These are phyloP conservation scores for Ganoderma lucidum DNA, from an alignment of 1,284 basidiomycete species.

Conservation along the genomic window DNA sequence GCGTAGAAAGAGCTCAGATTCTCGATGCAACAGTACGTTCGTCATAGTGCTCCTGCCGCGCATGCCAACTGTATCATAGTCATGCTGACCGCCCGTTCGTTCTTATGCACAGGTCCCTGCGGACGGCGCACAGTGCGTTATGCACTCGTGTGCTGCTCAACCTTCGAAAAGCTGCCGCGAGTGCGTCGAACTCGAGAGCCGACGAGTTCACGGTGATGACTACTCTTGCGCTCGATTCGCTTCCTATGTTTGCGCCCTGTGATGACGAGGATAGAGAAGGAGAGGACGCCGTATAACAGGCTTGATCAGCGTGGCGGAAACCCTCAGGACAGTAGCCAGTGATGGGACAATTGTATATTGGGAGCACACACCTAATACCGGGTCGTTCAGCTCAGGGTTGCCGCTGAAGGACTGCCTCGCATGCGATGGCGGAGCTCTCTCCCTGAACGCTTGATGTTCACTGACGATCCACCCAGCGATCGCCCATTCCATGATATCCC, in stretches of 20 bases:
- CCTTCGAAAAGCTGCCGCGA: conserved; percentile 9
- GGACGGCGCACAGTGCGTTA: background rate
- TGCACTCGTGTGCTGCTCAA: conserved; percentile 12
- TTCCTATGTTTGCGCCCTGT: background rate
- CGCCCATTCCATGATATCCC: too few relatives aligned
- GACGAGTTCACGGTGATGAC: background rate
- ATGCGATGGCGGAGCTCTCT: too few relatives aligned
- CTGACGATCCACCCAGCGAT: too few relatives aligned
- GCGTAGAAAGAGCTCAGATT: conserved; percentile 3
- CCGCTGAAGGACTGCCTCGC: too few relatives aligned
- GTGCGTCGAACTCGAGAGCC: background rate
- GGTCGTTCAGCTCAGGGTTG: background rate
- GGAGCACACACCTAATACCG: background rate
- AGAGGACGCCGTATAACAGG: background rate
- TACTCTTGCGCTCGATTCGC: background rate
- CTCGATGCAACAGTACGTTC: conserved; percentile 9
- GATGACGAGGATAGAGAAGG: background rate
- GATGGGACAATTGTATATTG: background rate
- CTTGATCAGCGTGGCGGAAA: background rate
- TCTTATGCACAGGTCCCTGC: background rate
- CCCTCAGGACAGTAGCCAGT: too few relatives aligned
- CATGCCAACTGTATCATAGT: too few relatives aligned
- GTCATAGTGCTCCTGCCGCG: too few relatives aligned
- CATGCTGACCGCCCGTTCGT: background rate
- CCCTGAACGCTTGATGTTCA: too few relatives aligned